Evolutionary conservation across 768 basidiomycete species (phyloP), one percentile per base, ranked within the genome.

Genomic region (Hebeloma cylindrosporum): DNA sequence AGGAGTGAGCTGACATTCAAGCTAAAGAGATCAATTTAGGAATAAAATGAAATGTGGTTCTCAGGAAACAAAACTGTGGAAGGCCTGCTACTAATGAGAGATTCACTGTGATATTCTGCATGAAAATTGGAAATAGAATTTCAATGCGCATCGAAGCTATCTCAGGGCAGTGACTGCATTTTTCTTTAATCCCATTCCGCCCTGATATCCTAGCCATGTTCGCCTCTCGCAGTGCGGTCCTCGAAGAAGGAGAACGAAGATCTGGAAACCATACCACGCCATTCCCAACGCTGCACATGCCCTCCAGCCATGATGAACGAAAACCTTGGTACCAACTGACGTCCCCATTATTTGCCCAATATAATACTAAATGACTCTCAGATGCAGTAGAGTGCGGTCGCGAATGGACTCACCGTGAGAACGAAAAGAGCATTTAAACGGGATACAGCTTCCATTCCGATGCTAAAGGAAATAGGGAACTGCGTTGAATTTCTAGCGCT

Each of bases 311-410:
- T 77, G 60, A 6, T 67, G 48, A 20, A 80, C 73, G 62, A 85
- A 88, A 2, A 88, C 74, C 22, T 72, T 57, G 0, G 83, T 80
- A 18, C 83, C 79, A 1, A 81, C 78, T 0, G 79, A 71, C 2
- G 85, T 86, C 5, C 87, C 87, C 61, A 82, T 79, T 9, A 87
- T 78, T 63, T 87, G 84, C 0, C 86, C 86, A 16, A 81, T 69
- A 60, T 85, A 85, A 17, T 80, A 59, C 70, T 72, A 40, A 21
- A 18, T 20, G 23, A 18, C 2, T 26, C 17, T 17, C 13, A 32
- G 9, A 3, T 23, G 6, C n/a, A 27, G 3, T 14, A 35, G 9
- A 8, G 14, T 43, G 26, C 11, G 6, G 6, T 11, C 13, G 6
- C 1, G 14, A 31, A 20, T 3, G 8, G 16, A 60, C 73, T 48